Conservation (phyloP, 108 stramenopile genomes). For the Cyclostephanos invisitatus region DNA sequence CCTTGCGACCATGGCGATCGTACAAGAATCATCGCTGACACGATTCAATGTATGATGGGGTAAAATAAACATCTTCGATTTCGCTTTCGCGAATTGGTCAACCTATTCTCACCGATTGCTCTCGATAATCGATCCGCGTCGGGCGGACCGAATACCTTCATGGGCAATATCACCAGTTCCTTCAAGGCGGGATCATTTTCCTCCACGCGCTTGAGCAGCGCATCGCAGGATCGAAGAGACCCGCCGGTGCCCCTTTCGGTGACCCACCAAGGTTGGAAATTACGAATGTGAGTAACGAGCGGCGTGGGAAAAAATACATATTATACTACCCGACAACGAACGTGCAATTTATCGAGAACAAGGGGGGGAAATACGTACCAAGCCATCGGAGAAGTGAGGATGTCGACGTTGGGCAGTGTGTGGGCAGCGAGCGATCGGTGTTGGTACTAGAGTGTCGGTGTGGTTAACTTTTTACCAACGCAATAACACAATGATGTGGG, state of each 20-base stretch:
- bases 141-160: slow-evolving; percentile 60
- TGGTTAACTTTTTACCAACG: no score
- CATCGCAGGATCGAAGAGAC: slow-evolving; percentile 57
- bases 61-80: slow-evolving; percentile 2
- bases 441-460: no score
- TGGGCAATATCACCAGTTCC: slow-evolving; percentile 68
- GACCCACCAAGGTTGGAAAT: neutral
- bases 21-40: neutral
- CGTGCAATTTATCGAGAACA: no score
- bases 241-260: slow-evolving; percentile 38
- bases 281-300: neutral
- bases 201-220: slow-evolving; percentile 65
- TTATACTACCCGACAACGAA: no score
- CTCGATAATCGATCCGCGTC: slow-evolving; percentile 56
- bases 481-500: neutral
- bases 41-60: neutral
- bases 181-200: slow-evolving; percentile 60
- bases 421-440: no score
- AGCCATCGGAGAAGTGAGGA: no score
- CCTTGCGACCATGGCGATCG: neutral
- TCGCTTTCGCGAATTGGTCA: neutral
- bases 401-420: no score
- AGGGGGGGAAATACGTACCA: no score
- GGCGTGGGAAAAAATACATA: no score
- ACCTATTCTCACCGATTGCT: slow-evolving; percentile 37